Conservation (phyloP, 306 rosid genomes). For the Begonia loranthoides region DNA sequence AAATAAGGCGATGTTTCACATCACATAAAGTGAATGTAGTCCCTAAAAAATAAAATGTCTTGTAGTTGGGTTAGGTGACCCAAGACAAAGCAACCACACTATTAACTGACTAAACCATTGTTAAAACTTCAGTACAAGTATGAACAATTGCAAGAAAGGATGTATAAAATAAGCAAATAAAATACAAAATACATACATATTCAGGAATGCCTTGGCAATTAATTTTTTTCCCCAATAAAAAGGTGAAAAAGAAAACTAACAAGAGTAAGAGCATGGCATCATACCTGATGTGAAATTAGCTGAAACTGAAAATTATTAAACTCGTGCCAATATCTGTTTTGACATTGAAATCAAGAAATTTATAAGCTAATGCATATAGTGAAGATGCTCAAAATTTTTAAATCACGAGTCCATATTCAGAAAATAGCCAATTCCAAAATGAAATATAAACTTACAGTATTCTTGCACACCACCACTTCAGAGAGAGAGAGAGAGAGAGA, state of each 20-base stretch:
- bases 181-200: too few relatives aligned
- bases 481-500: slow-evolving; percentile 3
- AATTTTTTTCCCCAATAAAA: background rate
- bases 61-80: too few relatives aligned
- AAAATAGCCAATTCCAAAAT: background rate
- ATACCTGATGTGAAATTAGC: slow-evolving; percentile 81
- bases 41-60: too few relatives aligned
- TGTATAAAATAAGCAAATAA: too few relatives aligned
- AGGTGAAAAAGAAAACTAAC: background rate
- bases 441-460: background rate
- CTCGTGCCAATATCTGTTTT: slow-evolving; percentile 90
- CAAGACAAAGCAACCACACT: too few relatives aligned
- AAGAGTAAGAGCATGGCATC: background rate
- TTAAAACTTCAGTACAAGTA: too few relatives aligned
- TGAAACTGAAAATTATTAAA: slow-evolving; percentile 94
- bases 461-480: background rate
- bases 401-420: too few relatives aligned
- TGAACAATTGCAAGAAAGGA: too few relatives aligned
- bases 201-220: too few relatives aligned
- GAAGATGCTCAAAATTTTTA: slow-evolving; percentile 9
- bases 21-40: too few relatives aligned
- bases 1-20: too few relatives aligned
- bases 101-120: too few relatives aligned
- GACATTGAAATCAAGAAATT: slow-evolving; percentile 15
- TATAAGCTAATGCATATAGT: slow-evolving; percentile 11